phyloP scores from a whole-genome alignment of 2,329 filamentous ascomycete genomes.

The Sporothrix inflata region DNA sequence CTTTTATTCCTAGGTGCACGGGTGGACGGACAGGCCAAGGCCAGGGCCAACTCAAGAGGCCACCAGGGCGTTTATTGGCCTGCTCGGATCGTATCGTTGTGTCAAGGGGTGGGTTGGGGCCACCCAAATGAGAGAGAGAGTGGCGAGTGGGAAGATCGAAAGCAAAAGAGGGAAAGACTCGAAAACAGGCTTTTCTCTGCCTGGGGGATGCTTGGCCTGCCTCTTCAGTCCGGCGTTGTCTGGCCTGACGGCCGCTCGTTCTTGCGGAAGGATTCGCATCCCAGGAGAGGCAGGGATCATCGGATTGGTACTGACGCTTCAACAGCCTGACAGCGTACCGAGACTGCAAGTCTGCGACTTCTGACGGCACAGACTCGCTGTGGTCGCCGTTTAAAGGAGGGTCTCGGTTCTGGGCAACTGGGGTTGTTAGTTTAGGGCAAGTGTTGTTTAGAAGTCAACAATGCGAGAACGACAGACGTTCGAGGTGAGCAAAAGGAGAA shows the following conservation, averaged over 20 bases:
- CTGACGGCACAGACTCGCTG: background rate
- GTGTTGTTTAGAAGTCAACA: background rate
- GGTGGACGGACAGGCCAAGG: conserved; percentile 1
- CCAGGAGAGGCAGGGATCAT: conserved; percentile 15
- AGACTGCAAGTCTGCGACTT: background rate
- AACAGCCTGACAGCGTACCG: background rate
- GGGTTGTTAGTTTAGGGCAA: background rate
- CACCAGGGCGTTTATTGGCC: conserved; percentile 2
- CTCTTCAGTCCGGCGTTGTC: background rate
- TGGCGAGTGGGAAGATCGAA: background rate
- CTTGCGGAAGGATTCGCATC: conserved; percentile 21
- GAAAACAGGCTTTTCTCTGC: conserved; percentile 8
- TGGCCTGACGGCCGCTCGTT: background rate
- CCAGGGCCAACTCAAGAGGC: background rate
- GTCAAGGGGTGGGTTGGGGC: conserved; percentile 9
- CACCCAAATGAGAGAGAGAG: background rate
- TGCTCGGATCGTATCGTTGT: background rate
- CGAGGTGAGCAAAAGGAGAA: conserved; percentile 12
- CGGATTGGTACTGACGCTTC: background rate
- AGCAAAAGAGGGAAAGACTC: background rate
- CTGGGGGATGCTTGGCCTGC: conserved; percentile 7
- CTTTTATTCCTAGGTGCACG: background rate
- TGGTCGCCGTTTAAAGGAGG: background rate
- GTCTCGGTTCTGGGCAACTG: background rate
- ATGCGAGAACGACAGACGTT: background rate